phyloP scores from a whole-genome alignment of 805 yeast species.

The Cephaloascus albidus region DNA sequence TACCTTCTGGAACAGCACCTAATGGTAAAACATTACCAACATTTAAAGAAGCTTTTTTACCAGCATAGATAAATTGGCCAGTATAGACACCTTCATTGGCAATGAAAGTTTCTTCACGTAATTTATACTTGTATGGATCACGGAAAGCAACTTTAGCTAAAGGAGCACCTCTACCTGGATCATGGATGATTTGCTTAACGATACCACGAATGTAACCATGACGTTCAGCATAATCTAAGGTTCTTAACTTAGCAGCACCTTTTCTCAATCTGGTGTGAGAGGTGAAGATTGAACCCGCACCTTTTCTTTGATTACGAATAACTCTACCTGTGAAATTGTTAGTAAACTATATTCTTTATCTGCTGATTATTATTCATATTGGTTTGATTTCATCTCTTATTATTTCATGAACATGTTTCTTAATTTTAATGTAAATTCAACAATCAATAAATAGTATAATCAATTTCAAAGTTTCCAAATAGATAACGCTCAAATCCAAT shows the following conservation, averaged over 20 bases:
- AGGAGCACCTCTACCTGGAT: conserved; percentile 99
- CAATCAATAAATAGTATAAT: too few species aligned
- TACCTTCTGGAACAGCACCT: conserved; percentile 98
- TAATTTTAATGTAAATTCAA: too few species aligned
- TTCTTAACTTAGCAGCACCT: conserved; percentile 99
- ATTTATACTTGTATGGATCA: conserved; percentile 98
- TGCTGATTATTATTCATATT: too few species aligned
- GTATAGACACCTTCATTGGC: conserved; percentile 99
- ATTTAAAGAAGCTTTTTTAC: conserved; percentile 95
- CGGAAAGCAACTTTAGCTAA: conserved; percentile 98
- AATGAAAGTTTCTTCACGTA: conserved; percentile 96
- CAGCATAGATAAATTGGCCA: conserved; percentile 98
- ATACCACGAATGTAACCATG: conserved; percentile 99
- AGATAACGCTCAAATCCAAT: too few species aligned
- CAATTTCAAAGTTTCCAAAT: too few species aligned
- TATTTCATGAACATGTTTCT: too few species aligned
- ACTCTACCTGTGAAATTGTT: conserved; percentile 70
- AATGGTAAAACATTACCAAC: conserved; percentile 97
- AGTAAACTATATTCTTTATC: too few species aligned
- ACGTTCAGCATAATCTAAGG: conserved; percentile 98
- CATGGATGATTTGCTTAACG: conserved; percentile 97
- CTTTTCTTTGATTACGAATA: conserved; percentile 99
- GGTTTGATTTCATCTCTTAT: too few species aligned
- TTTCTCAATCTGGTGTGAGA: conserved; percentile 99
- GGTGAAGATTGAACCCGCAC: conserved; percentile 99